phyloP scores from a whole-genome alignment of 352 stramenopile genomes.

The Phytophthora parvispora region DNA sequence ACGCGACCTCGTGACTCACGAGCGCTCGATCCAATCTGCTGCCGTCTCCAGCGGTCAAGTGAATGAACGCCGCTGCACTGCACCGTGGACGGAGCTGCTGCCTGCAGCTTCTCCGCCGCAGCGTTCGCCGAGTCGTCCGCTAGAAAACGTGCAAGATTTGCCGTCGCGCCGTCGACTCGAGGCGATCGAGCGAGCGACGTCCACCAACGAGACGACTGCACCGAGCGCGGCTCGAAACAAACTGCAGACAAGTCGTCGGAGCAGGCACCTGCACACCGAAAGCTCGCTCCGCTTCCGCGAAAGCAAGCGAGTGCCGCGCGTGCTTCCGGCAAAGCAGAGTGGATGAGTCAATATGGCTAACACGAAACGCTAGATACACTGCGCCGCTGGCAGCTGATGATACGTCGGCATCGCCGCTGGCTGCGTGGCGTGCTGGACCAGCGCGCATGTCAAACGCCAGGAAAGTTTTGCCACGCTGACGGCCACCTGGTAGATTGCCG shows the following conservation, averaged over 20 bases:
- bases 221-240: conserved; percentile 6
- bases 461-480: not conserved
- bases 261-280: conserved; percentile 18
- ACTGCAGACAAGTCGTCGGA: conserved; percentile 14
- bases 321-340: conserved; percentile 16
- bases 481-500: conserved; percentile 17
- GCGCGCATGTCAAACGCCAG: conserved; percentile 7
- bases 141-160: conserved; percentile 31
- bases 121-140: conserved; percentile 1
- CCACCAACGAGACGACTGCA: conserved; percentile 24
- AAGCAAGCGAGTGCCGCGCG: conserved; percentile 7
- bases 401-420: not conserved
- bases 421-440: not conserved
- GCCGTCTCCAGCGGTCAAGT: too few species aligned
- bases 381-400: not conserved
- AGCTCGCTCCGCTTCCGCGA: conserved; percentile 11
- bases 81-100: conserved; percentile 5
- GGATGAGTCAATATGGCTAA: conserved; percentile 19
- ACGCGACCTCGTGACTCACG: conserved; percentile 7
- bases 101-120: conserved; percentile 4
- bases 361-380: not conserved
- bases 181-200: conserved; percentile 14
- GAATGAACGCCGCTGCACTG: too few species aligned
- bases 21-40: too few species aligned
- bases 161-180: conserved; percentile 17